Evolutionary conservation across 345 rosid genomes (phyloP).

Genomic region (Salix viminalis): DNA sequence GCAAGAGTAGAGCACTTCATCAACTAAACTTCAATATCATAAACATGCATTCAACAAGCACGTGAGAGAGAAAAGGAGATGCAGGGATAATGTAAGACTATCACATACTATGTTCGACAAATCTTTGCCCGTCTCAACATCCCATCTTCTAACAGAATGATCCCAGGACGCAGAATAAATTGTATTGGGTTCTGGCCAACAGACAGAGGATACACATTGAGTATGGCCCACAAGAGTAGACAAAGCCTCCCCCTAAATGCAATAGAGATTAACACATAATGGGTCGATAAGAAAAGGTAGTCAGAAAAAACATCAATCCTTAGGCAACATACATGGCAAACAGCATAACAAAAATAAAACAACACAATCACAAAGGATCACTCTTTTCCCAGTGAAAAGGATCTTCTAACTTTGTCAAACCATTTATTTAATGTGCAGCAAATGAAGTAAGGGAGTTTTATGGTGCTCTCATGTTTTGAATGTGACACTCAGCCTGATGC

Average conservation of each 20-base stretch:
- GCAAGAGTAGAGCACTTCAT: conserved; percentile 14
- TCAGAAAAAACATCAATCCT: neutral
- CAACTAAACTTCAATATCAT: conserved; percentile 4
- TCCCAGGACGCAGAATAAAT: conserved; percentile 95
- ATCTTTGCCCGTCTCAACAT: conserved; percentile 80
- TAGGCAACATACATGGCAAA: neutral
- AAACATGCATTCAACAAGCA: neutral
- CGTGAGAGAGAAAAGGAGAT: conserved; percentile 4
- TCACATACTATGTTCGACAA: conserved; percentile 52
- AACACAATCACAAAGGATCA: neutral
- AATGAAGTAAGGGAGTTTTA: neutral
- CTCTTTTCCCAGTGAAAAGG: neutral
- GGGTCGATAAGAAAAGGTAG: neutral
- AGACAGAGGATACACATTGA: conserved; percentile 75
- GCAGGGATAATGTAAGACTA: conserved; percentile 11
- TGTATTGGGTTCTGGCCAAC: conserved; percentile 71
- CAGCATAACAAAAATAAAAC: neutral
- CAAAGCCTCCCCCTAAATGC: conserved; percentile 64
- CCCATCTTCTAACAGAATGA: conserved; percentile 89
- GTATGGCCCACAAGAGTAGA: conserved; percentile 87
- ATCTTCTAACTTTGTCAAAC: neutral
- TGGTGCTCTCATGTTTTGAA: neutral
- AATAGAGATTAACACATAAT: neutral
- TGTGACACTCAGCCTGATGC: neutral
- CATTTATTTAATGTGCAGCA: neutral